phyloP scores from a whole-genome alignment of 73 alveolate species.

The Paramecium pentaurelia region DNA sequence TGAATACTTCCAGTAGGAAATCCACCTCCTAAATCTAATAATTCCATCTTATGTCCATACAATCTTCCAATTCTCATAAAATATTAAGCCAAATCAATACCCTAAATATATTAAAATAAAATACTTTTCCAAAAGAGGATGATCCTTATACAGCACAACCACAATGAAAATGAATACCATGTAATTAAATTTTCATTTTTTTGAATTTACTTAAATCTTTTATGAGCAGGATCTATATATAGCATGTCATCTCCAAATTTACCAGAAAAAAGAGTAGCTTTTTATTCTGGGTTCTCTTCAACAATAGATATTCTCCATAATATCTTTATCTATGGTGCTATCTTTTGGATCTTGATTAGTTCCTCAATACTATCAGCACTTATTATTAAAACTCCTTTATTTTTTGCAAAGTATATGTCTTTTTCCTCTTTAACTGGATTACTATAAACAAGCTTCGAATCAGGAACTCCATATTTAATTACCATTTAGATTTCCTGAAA shows the following conservation, averaged over 20 bases:
- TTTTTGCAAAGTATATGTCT: slow-evolving; percentile 33
- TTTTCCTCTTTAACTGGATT: slow-evolving; percentile 56
- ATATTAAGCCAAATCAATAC: slow-evolving; percentile 43
- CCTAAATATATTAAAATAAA: neutral
- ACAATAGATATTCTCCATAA: slow-evolving; percentile 56
- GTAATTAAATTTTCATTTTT: slow-evolving; percentile 46
- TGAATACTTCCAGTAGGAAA: slow-evolving; percentile 30
- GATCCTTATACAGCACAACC: slow-evolving; percentile 58
- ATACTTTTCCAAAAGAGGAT: slow-evolving; percentile 38
- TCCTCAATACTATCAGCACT: slow-evolving; percentile 59
- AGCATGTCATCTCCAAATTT: slow-evolving; percentile 57
- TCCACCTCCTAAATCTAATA: slow-evolving; percentile 64
- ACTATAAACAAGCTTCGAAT: slow-evolving; percentile 39
- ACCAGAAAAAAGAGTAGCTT: slow-evolving; percentile 45
- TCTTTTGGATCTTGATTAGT: slow-evolving; percentile 25
- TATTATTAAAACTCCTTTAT: slow-evolving; percentile 30
- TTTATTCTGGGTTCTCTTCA: slow-evolving; percentile 46
- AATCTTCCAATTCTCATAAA: slow-evolving; percentile 57
- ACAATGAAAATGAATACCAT: slow-evolving; percentile 62
- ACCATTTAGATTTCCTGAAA: slow-evolving; percentile 52
- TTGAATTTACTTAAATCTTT: slow-evolving; percentile 33
- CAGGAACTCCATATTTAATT: slow-evolving; percentile 48
- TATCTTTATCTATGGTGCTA: slow-evolving; percentile 54
- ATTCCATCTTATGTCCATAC: slow-evolving; percentile 57
- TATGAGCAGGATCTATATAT: slow-evolving; percentile 25